Evolutionary conservation across 2,329 filamentous ascomycete genomes (phyloP).

Genomic region (Dendrostoma leiphaemia): DNA sequence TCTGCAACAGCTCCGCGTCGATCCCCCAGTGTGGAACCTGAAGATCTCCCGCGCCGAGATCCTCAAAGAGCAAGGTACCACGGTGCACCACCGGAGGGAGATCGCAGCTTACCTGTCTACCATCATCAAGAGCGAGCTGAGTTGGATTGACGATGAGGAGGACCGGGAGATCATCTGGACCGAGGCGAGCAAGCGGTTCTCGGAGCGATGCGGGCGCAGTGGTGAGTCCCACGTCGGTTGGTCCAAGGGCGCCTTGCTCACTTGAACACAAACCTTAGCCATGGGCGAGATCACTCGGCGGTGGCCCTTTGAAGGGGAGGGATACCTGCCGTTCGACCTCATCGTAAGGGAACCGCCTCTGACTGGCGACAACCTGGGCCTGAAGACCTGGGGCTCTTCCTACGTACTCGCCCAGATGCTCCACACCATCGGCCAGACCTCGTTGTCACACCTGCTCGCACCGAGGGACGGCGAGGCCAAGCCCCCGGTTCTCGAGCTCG

Average conservation of each 20-base stretch:
- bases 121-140: slow-evolving; percentile 65
- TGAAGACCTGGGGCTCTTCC: slow-evolving; percentile 95
- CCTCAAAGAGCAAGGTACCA: slow-evolving; percentile 39
- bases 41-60: slow-evolving; percentile 40
- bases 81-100: slow-evolving; percentile 44
- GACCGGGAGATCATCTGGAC: slow-evolving; percentile 72
- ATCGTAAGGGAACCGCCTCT: slow-evolving; percentile 82
- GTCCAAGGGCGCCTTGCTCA: background rate
- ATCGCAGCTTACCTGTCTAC: slow-evolving; percentile 66
- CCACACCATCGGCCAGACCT: slow-evolving; percentile 41
- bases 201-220: slow-evolving; percentile 79
- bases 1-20: slow-evolving; percentile 64
- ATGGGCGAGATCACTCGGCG: slow-evolving; percentile 56
- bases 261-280: slow-evolving; percentile 30
- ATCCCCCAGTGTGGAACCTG: slow-evolving; percentile 67
- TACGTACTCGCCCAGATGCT: slow-evolving; percentile 80
- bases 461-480: slow-evolving; percentile 29
- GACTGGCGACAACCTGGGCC: slow-evolving; percentile 81
- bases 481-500: slow-evolving; percentile 68
- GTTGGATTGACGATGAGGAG: slow-evolving; percentile 67
- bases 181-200: slow-evolving; percentile 73
- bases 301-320: slow-evolving; percentile 48
- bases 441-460: slow-evolving; percentile 45
- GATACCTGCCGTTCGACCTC: slow-evolving; percentile 54
- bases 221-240: slow-evolving; percentile 38